Evolutionary conservation across 345 rosid genomes (phyloP), one percentile per base, ranked within the genome.

Genomic region (Citrus inodora): DNA sequence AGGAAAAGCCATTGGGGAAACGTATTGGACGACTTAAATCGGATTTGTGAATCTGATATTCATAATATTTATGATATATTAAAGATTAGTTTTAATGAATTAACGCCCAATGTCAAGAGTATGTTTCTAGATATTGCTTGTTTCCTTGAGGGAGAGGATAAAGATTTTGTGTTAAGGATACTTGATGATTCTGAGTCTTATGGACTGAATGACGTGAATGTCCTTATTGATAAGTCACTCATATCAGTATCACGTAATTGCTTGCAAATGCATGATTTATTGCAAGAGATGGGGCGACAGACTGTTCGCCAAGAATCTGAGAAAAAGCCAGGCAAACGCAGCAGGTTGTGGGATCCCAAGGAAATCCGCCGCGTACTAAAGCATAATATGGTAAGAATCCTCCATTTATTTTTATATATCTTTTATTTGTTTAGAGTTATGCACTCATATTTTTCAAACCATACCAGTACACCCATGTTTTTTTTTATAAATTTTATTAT

Each of bases 101-200:
- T 85, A 1, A 67, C 48, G 1, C 21, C 1, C 0, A 14, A 13
- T 10, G 81, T 83, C 77, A 82, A 82, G 77, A 62, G 56, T 22
- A 37, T 85, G 30, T 89, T 89, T 78, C 83, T 85, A n/a, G 90
- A 89, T 63, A 84, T 89, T 74, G 88, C 87, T 25, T 85, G 87
- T 64, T 87, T 87, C 81, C 85, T 85, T 37, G 83, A 80, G 28
- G 82, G 86, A 7, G 70, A 72, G 27, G 66, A 71, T 0, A 74
- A 25, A 19, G 76, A 79, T 9, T 9, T 14, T 28, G 80, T 85
- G 25, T 79, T n/a, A 56, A 55, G 55, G 58, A 74, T 85, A 27
- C 76, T 85, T 0, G 83, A 71, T 6, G 51, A 71, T 27, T 32
- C 35, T 63, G 40, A 32, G 0, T 2, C 9, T 63, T 75, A 2